These are phyloP conservation scores for Yamadazyma membranifaciens DNA, from an alignment of 1,139 yeast genomes.

Conservation along the genomic window DNA sequence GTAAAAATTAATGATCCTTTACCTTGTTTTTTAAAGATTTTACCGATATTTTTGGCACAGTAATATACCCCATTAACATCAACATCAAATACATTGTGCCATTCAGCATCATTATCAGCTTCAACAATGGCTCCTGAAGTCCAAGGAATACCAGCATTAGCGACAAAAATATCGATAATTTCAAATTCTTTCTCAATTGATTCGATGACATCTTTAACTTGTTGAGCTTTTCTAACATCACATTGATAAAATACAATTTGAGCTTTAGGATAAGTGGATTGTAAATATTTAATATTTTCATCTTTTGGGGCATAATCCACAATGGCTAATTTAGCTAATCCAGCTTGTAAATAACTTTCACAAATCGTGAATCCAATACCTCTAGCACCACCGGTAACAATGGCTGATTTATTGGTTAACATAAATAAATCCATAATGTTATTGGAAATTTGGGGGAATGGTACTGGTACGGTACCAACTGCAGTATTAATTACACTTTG, in stretches of 20 bases:
- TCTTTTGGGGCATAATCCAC: constrained; percentile 39
- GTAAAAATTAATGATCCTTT: constrained; percentile 57
- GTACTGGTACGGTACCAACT: constrained; percentile 41
- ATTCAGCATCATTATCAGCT: constrained; percentile 40
- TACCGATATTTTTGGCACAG: constrained; percentile 44
- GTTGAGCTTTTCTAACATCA: constrained; percentile 41
- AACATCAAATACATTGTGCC: constrained; percentile 45
- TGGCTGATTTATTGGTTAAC: constrained; percentile 37
- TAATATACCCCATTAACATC: constrained; percentile 47
- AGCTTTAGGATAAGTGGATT: constrained; percentile 29
- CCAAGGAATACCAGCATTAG: constrained; percentile 55
- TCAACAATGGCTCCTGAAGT: constrained; percentile 38
- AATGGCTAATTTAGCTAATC: constrained; percentile 40
- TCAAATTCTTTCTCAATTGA: constrained; percentile 34
- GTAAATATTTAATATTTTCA: constrained; percentile 28
- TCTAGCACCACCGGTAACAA: constrained; percentile 45
- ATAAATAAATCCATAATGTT: constrained; percentile 38
- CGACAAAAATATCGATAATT: constrained; percentile 49
- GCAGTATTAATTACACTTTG: constrained; percentile 32
- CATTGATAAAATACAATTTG: constrained; percentile 34
- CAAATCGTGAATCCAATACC: constrained; percentile 46
- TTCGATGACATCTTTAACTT: constrained; percentile 33
- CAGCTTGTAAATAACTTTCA: constrained; percentile 48
- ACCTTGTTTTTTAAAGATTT: constrained; percentile 38
- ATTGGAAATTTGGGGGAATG: constrained; percentile 31